Percentiles rank a stretch among this genome's conserved stretches.
Evolutionary conservation across 139 green algal genomes (phyloP).

Genomic region (Mesotaenium endlicherianum): DNA sequence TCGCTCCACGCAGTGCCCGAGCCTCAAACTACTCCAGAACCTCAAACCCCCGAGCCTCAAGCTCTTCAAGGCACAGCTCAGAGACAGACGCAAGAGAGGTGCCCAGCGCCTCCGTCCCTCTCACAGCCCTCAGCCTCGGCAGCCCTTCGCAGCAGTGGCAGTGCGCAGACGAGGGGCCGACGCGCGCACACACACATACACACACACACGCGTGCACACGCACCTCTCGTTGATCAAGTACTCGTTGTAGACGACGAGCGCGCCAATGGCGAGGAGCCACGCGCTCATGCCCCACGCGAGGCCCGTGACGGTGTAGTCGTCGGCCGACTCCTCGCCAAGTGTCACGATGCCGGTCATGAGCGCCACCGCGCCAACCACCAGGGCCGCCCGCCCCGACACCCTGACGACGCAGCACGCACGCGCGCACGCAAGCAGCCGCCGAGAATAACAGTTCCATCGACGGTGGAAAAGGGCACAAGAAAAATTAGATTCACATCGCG

Average conservation of each 20-base stretch:
- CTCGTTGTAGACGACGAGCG: not conserved
- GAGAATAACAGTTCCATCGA: not conserved
- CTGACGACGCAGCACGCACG: not conserved
- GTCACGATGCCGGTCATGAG: slow-evolving; percentile 16
- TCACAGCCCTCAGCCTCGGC: no score
- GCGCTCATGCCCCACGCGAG: not conserved
- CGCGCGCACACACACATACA: no score
- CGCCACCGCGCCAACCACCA: not conserved
- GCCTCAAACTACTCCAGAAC: no score
- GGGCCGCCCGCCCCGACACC: not conserved
- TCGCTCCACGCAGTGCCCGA: no score
- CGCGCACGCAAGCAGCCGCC: not conserved
- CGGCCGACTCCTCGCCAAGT: not conserved
- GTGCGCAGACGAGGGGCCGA: no score
- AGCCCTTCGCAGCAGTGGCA: no score
- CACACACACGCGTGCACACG: no score
- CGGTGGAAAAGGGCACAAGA: not conserved
- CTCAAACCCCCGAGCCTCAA: no score
- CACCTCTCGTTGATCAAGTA: no score
- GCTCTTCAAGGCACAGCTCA: no score
- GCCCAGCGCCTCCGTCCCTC: no score
- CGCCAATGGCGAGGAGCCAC: slow-evolving; percentile 18
- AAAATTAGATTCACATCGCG: not conserved
- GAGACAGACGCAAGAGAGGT: no score
- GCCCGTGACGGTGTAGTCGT: slow-evolving; percentile 21